Conservation (phyloP, 371 early-diverging fungal genomes). For the Mortierella sp. region DNA sequence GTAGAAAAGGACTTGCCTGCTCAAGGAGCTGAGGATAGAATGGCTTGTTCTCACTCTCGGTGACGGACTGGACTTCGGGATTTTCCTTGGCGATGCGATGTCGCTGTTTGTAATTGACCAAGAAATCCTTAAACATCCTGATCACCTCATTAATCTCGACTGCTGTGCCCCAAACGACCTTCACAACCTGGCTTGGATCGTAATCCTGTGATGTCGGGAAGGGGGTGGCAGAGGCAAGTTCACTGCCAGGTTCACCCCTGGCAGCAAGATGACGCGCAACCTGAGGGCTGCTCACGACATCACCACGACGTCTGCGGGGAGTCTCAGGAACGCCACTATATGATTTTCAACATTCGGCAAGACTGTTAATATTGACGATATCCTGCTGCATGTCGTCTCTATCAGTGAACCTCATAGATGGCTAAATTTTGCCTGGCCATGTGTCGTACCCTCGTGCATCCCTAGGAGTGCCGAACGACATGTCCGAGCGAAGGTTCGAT, state of each 20-base stretch:
- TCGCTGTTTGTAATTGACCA: constrained; percentile 78
- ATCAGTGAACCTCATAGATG: too few species aligned
- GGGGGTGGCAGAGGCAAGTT: constrained; percentile 27
- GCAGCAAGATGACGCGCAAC: constrained; percentile 39
- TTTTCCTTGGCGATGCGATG: constrained; percentile 65
- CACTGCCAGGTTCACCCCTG: constrained; percentile 28
- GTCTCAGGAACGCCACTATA: constrained; percentile 25
- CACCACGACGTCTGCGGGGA: constrained; percentile 39
- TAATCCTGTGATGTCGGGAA: constrained; percentile 41
- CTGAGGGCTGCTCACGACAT: constrained; percentile 49
- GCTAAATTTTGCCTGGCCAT: too few species aligned
- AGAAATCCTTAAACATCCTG: constrained; percentile 90
- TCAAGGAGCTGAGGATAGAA: constrained; percentile 79
- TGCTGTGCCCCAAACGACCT: constrained; percentile 98
- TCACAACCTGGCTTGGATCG: constrained; percentile 42
- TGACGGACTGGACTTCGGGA: constrained; percentile 46
- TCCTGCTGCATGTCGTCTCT: neutral
- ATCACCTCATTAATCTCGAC: constrained; percentile 95
- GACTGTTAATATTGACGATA: too few species aligned
- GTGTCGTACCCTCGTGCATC: constrained; percentile 28
- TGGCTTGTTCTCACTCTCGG: constrained; percentile 65
- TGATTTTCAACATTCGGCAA: too few species aligned
- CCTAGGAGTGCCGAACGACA: constrained; percentile 36
- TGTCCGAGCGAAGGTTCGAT: constrained; percentile 42
- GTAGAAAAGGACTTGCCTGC: constrained; percentile 50